Base-by-base conservation (phyloP, 2,329 filamentous ascomycete genomes). In the Graphilbum fragrans region DNA sequence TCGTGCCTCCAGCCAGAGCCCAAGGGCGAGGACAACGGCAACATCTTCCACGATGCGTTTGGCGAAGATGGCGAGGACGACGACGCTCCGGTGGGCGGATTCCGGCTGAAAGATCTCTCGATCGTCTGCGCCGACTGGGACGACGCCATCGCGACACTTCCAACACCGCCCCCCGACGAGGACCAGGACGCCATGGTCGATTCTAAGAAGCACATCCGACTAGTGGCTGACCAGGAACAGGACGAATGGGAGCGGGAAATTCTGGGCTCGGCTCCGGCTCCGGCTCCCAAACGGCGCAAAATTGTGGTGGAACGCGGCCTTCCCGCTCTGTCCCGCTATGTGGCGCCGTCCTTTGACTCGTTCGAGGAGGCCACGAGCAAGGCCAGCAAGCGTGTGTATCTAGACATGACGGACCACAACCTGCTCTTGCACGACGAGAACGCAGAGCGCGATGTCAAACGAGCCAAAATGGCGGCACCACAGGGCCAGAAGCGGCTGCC, bases 41-140 rank as follows among this genome's bases (percentile, higher is more conserved):
- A 61, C 43, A 55, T 60, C 6, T 62, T 59, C 42, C 50, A 50
- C 29, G 46, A 48, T 19, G 27, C 47, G 6, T 54, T 62, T 17
- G 61, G 59, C 21, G 46, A 43, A 18, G 52, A 70, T 19, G 64
- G 66, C 20, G 69, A 70, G 3, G 70, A 68, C 0, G 71, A 76
- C 37, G 60, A 74, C 14, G 82, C 90, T 51, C 73, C 70, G 18
- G 67, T 92, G 17, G 84, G 80, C 25, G 86, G 85, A 2, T 76
- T 85, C 46, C 83, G 75, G 0, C 73, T 90, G 59, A 74, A 81
- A 40, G 88, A 96, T 53, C 76, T 98, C 42, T 77, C 85, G 43
- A 75, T 93, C 37, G 76, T 92, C 6, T 95, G 88, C 53, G 77
- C 86, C 45, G 86, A 95, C 56, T 96, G 86, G 83, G 79, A 84